Evolutionary conservation across 2,329 filamentous ascomycete species (phyloP).

Genomic region (Neonectria ditissima): DNA sequence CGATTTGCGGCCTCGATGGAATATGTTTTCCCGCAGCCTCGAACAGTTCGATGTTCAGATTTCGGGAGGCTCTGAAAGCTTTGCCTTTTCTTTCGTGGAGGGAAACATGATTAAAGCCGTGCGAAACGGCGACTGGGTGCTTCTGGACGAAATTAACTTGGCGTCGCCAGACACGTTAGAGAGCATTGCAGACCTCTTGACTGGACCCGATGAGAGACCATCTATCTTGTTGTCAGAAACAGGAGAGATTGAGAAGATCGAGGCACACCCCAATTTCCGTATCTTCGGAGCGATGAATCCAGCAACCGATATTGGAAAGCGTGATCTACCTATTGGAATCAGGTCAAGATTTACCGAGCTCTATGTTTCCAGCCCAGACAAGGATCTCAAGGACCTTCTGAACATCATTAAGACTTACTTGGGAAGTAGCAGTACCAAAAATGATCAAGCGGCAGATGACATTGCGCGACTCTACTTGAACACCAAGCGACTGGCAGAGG

Average conservation of each 20-base stretch:
- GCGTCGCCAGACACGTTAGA: constrained; percentile 95
- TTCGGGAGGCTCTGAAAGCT: constrained; percentile 76
- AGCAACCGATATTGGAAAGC: constrained; percentile 95
- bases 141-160: constrained; percentile 97
- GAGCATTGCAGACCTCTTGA: constrained; percentile 89
- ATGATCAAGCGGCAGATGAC: constrained; percentile 80
- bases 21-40: constrained; percentile 79
- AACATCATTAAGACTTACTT: constrained; percentile 92
- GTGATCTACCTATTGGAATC: constrained; percentile 89
- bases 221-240: constrained; percentile 93
- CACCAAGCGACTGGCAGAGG: constrained; percentile 82
- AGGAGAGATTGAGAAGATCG: constrained; percentile 89
- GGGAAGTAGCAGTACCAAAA: constrained; percentile 75
- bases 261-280: constrained; percentile 91
- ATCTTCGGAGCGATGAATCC: constrained; percentile 99
- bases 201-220: constrained; percentile 76
- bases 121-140: constrained; percentile 94
- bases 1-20: constrained; percentile 77
- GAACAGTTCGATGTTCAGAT: constrained; percentile 85
- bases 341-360: constrained; percentile 95
- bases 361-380: constrained; percentile 92
- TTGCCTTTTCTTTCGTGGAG: constrained; percentile 96
- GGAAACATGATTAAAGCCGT: constrained; percentile 97
- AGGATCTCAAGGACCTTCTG: constrained; percentile 85
- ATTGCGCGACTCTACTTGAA: constrained; percentile 89